Conservation (phyloP, 2,329 filamentous ascomycete genomes). For the Tricladium varicosporioides region DNA sequence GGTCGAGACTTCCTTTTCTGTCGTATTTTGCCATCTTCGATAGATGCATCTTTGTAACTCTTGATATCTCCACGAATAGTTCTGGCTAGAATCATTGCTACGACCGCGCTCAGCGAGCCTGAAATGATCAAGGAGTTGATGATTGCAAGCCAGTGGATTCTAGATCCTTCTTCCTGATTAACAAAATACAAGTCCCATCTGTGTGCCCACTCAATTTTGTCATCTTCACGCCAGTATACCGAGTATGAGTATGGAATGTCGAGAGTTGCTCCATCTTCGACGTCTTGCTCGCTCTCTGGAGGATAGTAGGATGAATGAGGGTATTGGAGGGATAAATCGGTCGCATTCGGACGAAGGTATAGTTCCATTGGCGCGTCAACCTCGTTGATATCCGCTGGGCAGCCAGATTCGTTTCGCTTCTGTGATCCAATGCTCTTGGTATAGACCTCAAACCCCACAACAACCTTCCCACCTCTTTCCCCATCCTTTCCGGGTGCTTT, state of each 20-base stretch:
- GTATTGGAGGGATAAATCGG: slow-evolving; percentile 51
- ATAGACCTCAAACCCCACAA: slow-evolving; percentile 89
- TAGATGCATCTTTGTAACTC: slow-evolving; percentile 61
- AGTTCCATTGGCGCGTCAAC: slow-evolving; percentile 67
- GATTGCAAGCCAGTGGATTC: slow-evolving; percentile 86
- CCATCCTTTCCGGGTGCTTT: slow-evolving; percentile 67
- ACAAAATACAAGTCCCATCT: slow-evolving; percentile 90
- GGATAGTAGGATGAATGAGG: slow-evolving; percentile 58
- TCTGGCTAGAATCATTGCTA: slow-evolving; percentile 76
- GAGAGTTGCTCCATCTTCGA: slow-evolving; percentile 63
- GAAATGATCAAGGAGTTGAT: slow-evolving; percentile 84
- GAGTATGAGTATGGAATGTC: slow-evolving; percentile 85
- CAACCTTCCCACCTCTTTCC: slow-evolving; percentile 69
- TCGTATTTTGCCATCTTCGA: slow-evolving; percentile 65
- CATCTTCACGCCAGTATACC: slow-evolving; percentile 84
- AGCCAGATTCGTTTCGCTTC: slow-evolving; percentile 60
- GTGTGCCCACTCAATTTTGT: slow-evolving; percentile 75
- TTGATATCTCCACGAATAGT: slow-evolving; percentile 80
- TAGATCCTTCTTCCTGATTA: slow-evolving; percentile 77
- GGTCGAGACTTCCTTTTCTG: slow-evolving; percentile 48
- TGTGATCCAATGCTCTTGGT: slow-evolving; percentile 73
- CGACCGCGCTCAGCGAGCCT: slow-evolving; percentile 72
- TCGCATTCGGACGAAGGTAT: slow-evolving; percentile 61
- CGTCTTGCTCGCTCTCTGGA: slow-evolving; percentile 51
- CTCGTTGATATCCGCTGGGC: slow-evolving; percentile 64